These are phyloP conservation scores for Cladosporium sp. DNA, from an alignment of 2,329 filamentous ascomycete species.

Conservation along the genomic window DNA sequence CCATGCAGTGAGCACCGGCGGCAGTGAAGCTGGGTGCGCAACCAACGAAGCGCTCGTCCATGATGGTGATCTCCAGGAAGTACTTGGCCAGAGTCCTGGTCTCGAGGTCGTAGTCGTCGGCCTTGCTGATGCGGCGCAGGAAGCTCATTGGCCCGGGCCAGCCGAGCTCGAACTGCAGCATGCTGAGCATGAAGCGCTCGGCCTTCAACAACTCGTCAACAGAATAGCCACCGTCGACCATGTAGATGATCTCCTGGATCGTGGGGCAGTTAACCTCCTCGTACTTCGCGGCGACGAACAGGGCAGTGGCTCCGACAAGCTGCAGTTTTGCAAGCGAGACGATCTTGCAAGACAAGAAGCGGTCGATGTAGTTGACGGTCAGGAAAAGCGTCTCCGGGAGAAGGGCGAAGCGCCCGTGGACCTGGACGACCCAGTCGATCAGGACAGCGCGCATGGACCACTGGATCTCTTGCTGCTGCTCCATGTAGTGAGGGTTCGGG, in stretches of 20 bases:
- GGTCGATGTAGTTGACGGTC: constrained; percentile 94
- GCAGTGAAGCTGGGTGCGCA: constrained; percentile 87
- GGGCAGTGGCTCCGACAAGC: constrained; percentile 90
- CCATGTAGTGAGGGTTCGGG: constrained; percentile 94
- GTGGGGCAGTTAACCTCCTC: constrained; percentile 99
- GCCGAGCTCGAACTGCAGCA: constrained; percentile 92
- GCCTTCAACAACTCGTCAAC: constrained; percentile 93
- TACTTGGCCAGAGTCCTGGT: constrained; percentile 96
- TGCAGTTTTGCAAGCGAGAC: constrained; percentile 94
- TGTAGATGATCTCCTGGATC: constrained; percentile 92
- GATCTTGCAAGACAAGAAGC: constrained; percentile 91
- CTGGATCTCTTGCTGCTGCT: constrained; percentile 92
- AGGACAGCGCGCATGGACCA: constrained; percentile 98
- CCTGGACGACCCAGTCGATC: constrained; percentile 97
- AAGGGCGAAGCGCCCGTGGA: constrained; percentile 86
- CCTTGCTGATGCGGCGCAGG: constrained; percentile 93
- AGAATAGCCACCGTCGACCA: constrained; percentile 92
- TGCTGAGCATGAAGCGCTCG: constrained; percentile 96
- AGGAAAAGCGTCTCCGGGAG: constrained; percentile 94
- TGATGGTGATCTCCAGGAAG: constrained; percentile 92
- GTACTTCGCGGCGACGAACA: constrained; percentile 96
- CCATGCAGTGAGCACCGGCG: constrained; percentile 88
- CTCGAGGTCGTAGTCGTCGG: constrained; percentile 95
- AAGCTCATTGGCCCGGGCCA: constrained; percentile 99
- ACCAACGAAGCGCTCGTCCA: constrained; percentile 96